phyloP scores from a whole-genome alignment of 1,139 yeast genomes.

The Geotrichum australiense region DNA sequence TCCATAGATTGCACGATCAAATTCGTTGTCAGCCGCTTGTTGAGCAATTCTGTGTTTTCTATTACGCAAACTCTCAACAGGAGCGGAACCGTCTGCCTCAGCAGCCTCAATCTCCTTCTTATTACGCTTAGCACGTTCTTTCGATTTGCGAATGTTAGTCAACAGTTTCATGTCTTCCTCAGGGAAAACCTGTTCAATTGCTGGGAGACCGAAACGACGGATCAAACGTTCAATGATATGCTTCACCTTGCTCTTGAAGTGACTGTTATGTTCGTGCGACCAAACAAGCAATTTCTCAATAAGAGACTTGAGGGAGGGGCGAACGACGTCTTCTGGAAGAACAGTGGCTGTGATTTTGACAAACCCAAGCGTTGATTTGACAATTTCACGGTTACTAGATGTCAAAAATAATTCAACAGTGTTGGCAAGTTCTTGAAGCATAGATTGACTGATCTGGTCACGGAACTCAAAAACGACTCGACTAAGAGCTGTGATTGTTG shows the following conservation, averaged over 20 bases:
- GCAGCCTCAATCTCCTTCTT: conserved; percentile 39
- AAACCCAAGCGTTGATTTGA: conserved; percentile 89
- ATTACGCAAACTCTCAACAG: conserved; percentile 16
- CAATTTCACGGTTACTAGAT: conserved; percentile 87
- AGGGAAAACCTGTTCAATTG: conserved; percentile 74
- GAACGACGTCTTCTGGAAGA: conserved; percentile 72
- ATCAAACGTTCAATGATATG: conserved; percentile 87
- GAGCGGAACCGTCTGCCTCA: conserved; percentile 19
- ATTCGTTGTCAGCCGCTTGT: conserved; percentile 54
- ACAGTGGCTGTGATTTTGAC: conserved; percentile 85
- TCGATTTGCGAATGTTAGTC: conserved; percentile 75
- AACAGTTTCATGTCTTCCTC: conserved; percentile 79
- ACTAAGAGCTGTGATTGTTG: conserved; percentile 85
- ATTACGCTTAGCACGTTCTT: conserved; percentile 77
- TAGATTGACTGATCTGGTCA: conserved; percentile 48
- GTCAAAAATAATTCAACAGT: conserved; percentile 87
- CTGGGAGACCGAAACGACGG: conserved; percentile 82
- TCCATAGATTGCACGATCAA: conserved; percentile 66
- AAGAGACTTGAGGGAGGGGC: conserved; percentile 57
- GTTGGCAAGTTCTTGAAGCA: conserved; percentile 67
- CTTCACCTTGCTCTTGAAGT: conserved; percentile 85
- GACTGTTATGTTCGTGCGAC: conserved; percentile 95
- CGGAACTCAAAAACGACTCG: conserved; percentile 84
- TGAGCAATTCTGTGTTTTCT: conserved; percentile 12
- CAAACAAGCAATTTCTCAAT: conserved; percentile 73